These are phyloP conservation scores for Kazachstania bromeliacearum DNA, from an alignment of 805 yeast genomes.

Conservation along the genomic window DNA sequence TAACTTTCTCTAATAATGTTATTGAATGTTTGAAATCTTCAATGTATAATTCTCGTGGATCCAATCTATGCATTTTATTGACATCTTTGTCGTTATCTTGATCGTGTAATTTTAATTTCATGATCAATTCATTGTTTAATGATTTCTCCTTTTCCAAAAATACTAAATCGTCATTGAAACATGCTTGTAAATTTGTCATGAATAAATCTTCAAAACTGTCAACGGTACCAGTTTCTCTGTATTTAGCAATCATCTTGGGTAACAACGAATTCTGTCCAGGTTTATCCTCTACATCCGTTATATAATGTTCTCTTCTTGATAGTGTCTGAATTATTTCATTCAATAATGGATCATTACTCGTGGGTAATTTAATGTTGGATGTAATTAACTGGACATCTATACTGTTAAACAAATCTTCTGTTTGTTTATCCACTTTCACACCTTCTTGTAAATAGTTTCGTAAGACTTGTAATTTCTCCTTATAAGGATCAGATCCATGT, in stretches of 20 bases:
- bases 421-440: constrained; percentile 47
- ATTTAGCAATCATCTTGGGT: constrained; percentile 44
- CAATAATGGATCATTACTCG: constrained; percentile 29
- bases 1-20: constrained; percentile 42
- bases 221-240: constrained; percentile 27
- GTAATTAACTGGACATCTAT: constrained; percentile 37
- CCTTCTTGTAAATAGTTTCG: constrained; percentile 48
- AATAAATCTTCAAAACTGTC: constrained; percentile 35
- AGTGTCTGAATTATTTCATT: constrained; percentile 30
- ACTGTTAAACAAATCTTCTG: constrained; percentile 38
- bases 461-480: constrained; percentile 37
- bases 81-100: neutral
- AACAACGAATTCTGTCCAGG: constrained; percentile 40
- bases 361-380: constrained; percentile 30
- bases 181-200: constrained; percentile 32
- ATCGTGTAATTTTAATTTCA: constrained; percentile 29
- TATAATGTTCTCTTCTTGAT: constrained; percentile 25
- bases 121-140: constrained; percentile 33
- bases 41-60: constrained; percentile 17
- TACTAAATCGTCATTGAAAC: constrained; percentile 42
- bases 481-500: constrained; percentile 37
- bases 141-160: constrained; percentile 36
- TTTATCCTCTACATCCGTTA: constrained; percentile 36
- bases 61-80: constrained; percentile 9
- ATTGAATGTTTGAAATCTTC: constrained; percentile 20